Base-by-base conservation (phyloP, 176 grass and related monocot genomes). In the Bolboschoenus planiculmis region DNA sequence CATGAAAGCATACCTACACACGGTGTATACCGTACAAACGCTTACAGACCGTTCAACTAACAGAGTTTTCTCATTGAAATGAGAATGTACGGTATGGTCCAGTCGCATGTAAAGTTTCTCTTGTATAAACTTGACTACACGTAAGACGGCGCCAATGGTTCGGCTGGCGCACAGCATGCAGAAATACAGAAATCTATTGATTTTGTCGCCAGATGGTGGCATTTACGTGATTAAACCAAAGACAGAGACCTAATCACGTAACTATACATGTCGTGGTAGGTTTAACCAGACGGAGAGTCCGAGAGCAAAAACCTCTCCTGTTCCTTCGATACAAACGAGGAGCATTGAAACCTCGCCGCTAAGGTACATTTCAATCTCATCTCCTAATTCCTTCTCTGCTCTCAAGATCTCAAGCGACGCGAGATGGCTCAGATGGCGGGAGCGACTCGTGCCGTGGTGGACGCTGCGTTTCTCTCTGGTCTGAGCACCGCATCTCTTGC, bases 361-460 rank as follows among this genome's bases (percentile, higher is more conserved):
- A 43, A 70, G 18, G 21, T 47, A 47, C 10, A 4, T 47, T 15
- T 47, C 70, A 27, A 27, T 65, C 15, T 48, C 43, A 2, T 42
- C 7, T 23, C 4, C 37, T 71, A 50, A 29, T 60, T 80, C 27
- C 78, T 60, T 50, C 50, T 42, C 15, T 73, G 34, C 24, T 68
- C 37, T 39, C 82, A 43, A 29, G 15, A 72, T 75, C 24, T 50
- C 4, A 61, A 60, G 14, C 4, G 60, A 26, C 27, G 63, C 56
- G 56, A 79, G 44, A 97, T 97, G 94, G 91, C 91, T 75, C 94
- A 90, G 82, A 60, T 92, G 88, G 89, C 66, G 65, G 90, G 83
- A 4, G 90, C 86, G 83, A 46, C 86, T 8, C 81, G 78, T 51
- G 36, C 76, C 34, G 75, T 66, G 43, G 67, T 78, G 56, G 77